Percentiles rank a stretch among this genome's conserved stretches.
Evolutionary conservation across 441 rosid genomes (phyloP).

Genomic region (Rhodomyrtus psidioides): DNA sequence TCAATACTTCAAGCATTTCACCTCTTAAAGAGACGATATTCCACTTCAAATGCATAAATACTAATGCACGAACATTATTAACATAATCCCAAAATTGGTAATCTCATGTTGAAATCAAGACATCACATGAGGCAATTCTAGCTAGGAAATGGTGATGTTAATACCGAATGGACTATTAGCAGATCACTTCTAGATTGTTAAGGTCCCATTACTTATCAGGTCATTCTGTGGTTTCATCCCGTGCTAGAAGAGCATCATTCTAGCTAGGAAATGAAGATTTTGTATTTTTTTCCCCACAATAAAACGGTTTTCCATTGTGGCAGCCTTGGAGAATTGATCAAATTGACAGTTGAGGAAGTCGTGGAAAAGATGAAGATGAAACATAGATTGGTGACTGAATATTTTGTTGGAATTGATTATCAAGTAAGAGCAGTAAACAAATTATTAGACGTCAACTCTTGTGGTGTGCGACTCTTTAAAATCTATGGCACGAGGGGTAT

Average conservation of each 20-base stretch:
- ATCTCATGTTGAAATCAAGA: background rate
- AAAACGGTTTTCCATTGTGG: background rate
- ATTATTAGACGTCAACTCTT: background rate
- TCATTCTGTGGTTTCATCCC: rapidly evolving
- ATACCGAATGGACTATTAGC: background rate
- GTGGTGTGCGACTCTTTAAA: background rate
- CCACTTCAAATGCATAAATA: too few relatives aligned
- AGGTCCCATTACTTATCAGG: background rate
- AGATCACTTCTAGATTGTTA: background rate
- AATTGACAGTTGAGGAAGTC: background rate
- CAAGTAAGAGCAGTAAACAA: background rate
- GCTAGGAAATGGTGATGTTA: too few relatives aligned
- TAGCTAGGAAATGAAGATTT: background rate
- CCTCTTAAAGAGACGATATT: too few relatives aligned
- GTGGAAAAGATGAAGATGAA: background rate
- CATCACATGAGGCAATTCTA: background rate
- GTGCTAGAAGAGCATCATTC: background rate
- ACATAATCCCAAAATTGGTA: too few relatives aligned
- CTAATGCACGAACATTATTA: too few relatives aligned
- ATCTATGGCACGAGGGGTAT: background rate
- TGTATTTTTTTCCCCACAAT: rapidly evolving
- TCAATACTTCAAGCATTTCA: too few relatives aligned
- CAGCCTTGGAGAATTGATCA: background rate
- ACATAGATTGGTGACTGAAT: background rate
- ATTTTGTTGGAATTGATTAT: background rate